phyloP scores from a whole-genome alignment of 2,329 filamentous ascomycete genomes.

The Trichoderma sp. region DNA sequence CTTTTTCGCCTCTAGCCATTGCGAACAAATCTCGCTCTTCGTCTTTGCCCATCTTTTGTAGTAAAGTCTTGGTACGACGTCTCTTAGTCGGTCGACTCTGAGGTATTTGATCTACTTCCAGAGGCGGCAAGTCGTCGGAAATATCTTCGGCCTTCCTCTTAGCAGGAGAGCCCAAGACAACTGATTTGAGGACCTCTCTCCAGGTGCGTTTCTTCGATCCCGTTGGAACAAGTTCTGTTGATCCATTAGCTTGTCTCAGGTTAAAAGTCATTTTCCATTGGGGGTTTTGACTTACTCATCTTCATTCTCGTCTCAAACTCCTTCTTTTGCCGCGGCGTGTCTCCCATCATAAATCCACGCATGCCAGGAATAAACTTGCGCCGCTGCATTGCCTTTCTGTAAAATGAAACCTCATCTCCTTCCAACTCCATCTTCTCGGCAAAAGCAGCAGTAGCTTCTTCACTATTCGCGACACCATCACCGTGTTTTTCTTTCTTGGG shows the following conservation, averaged over 20 bases:
- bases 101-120: conserved; percentile 9
- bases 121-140: not conserved
- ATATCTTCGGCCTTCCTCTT: not conserved
- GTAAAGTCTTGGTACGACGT: not conserved
- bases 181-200: conserved; percentile 4
- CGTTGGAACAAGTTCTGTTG: not conserved
- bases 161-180: not conserved
- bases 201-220: not conserved
- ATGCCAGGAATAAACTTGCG: conserved; percentile 34
- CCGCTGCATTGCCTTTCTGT: conserved; percentile 15
- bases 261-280: not conserved
- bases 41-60: not conserved
- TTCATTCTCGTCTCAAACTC: conserved; percentile 33
- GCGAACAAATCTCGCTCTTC: not conserved
- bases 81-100: conserved; percentile 19
- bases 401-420: conserved; percentile 12
- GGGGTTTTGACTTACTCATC: conserved; percentile 8
- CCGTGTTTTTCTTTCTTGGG: not conserved
- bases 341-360: conserved; percentile 38
- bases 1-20: not conserved
- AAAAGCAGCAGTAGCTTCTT: not conserved
- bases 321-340: conserved; percentile 39
- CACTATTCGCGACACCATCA: not conserved
- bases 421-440: conserved; percentile 4
- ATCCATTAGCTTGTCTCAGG: not conserved